phyloP scores from a whole-genome alignment of 202 grass and related monocot genomes.

The Eragrostis tef region DNA sequence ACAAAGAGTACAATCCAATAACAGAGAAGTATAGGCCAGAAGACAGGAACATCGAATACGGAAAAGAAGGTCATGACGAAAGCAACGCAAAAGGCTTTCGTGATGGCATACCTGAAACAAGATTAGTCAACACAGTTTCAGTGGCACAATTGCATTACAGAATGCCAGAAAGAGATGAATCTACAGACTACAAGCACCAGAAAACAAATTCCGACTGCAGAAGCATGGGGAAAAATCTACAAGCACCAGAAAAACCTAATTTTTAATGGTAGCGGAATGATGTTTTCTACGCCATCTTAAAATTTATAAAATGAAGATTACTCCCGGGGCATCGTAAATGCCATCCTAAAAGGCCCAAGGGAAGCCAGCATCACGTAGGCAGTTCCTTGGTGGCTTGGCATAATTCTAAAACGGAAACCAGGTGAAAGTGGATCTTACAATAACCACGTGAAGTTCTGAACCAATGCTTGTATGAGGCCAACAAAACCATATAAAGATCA shows the following conservation, averaged over 20 bases:
- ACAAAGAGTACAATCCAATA: conserved; percentile 86
- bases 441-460: not conserved
- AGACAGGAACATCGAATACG: conserved; percentile 83
- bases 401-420: not conserved
- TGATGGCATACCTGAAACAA: conserved; percentile 81
- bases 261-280: not conserved
- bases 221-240: not conserved
- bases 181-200: conserved; percentile 2
- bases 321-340: not conserved
- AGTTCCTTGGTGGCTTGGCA: not conserved
- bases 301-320: not conserved
- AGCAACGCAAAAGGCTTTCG: conserved; percentile 79
- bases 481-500: not conserved
- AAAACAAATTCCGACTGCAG: not conserved
- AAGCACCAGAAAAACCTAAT: too few species aligned
- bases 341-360: not conserved
- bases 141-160: not conserved
- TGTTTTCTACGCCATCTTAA: not conserved
- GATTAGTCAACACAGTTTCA: conserved; percentile 16
- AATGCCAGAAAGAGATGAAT: not conserved
- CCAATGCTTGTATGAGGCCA: not conserved
- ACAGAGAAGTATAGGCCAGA: conserved; percentile 88
- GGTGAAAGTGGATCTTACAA: too few species aligned
- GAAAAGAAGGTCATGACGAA: conserved; percentile 97
- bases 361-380: not conserved